Base-by-base conservation (phyloP, 73 alveolate genomes). In the Durusdinium trenchii region DNA sequence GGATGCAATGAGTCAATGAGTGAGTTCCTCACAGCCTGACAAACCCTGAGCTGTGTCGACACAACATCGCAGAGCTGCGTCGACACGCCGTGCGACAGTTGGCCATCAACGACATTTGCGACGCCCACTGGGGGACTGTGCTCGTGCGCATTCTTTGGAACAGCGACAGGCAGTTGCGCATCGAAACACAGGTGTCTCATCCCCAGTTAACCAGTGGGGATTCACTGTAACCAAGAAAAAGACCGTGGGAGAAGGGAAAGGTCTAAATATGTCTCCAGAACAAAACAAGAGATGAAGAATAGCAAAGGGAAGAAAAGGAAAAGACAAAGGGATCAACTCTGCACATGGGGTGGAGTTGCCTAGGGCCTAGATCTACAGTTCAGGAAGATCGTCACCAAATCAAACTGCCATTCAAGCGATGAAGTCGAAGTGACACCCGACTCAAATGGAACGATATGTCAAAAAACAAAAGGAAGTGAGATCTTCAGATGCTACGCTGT, bases 121-220 rank as follows among this genome's bases (percentile, higher is more conserved):
- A 76, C 5, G 98, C 98, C n/a, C 67, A 67, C 40, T 42, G 81
- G 98, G 98, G 98, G 57, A 91, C 81, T 40, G 89, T 52, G 60
- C 81, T 91, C 78, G 98, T 91, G 1, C 98, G 84, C 45, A 69
- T 91, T 78, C 98, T 91, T 20, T 91, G 98, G 98, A 78, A 91
- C 60, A 51, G 91, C 71, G 71, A 81, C 91, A 81, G 91, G 91
- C 91, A 20, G 71, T 62, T n/a, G 48, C 69, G 36, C 5, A 61
- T 48, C 36, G 84, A 36, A 35, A 20, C n/a, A 23, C 30, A 32
- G 30, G 30, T 60, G 32, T 23, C 32, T 57, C 23, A 57, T 57
- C 69, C 23, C 32, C 12, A 16, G 23, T 57, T 57, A 57, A 16
- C 12, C 23, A n/a, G n/a, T n/a, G n/a, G n/a, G n/a, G n/a, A 60